phyloP scores from a whole-genome alignment of 768 basidiomycete species.

The Paxillus ammoniavirescens region DNA sequence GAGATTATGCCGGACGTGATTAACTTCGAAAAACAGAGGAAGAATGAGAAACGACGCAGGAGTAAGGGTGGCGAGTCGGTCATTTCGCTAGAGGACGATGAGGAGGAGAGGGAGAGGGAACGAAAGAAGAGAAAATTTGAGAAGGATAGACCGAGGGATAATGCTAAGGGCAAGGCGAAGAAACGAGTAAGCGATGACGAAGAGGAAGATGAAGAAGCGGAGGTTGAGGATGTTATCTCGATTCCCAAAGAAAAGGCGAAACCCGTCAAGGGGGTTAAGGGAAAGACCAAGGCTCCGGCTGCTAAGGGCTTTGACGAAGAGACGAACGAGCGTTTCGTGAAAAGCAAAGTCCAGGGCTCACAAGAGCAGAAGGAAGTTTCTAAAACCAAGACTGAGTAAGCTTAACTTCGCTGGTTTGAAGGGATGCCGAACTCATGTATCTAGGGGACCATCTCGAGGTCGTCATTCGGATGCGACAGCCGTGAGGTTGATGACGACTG shows the following conservation, averaged over 20 bases:
- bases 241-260: conserved; percentile 14
- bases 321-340: not conserved
- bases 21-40: conserved; percentile 67
- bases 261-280: conserved; percentile 3
- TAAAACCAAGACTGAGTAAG: conserved; percentile 4
- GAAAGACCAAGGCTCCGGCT: conserved; percentile 1
- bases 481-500: conserved; percentile 67
- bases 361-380: conserved; percentile 12
- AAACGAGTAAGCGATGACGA: conserved; percentile 17
- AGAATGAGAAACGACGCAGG: conserved; percentile 34
- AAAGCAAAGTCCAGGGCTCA: not conserved
- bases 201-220: conserved; percentile 26
- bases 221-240: conserved; percentile 17
- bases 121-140: conserved; percentile 19
- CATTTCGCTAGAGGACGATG: conserved; percentile 1
- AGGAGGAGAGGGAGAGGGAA: conserved; percentile 10
- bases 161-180: conserved; percentile 10
- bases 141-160: conserved; percentile 12
- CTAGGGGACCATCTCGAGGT: not conserved
- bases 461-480: conserved; percentile 11
- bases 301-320: conserved; percentile 7
- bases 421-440: not conserved
- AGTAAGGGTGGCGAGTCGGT: conserved; percentile 32
- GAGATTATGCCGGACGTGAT: conserved; percentile 77
- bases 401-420: not conserved